Evolutionary conservation across 2,329 filamentous ascomycete species (phyloP).

Genomic region (Paramyrothecium sp.): DNA sequence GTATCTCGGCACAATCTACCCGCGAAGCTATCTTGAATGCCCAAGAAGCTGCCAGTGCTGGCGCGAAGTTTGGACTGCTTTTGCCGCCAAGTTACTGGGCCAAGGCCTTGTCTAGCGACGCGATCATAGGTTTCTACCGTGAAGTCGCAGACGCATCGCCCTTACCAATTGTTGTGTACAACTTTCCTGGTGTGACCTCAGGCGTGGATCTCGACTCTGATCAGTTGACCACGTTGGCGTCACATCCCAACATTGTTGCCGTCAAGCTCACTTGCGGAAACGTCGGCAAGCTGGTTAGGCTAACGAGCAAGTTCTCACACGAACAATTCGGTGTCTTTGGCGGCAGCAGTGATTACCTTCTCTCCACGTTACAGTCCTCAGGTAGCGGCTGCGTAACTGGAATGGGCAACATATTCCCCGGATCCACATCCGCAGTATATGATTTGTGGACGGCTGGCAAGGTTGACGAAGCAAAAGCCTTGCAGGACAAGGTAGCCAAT

Average conservation of each 20-base stretch:
- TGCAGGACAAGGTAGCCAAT: constrained; percentile 42
- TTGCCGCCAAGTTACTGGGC: constrained; percentile 74
- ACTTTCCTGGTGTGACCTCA: constrained; percentile 64
- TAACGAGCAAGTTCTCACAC: constrained; percentile 38
- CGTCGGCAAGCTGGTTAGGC: constrained; percentile 64
- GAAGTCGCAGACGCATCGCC: constrained; percentile 60
- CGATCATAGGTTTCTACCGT: constrained; percentile 64
- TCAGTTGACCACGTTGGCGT: constrained; percentile 53
- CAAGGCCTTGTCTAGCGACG: constrained; percentile 45
- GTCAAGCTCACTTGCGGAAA: constrained; percentile 70
- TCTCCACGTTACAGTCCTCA: constrained; percentile 36
- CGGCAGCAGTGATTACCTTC: constrained; percentile 41
- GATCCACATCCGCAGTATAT: constrained; percentile 36
- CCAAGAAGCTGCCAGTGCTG: constrained; percentile 63
- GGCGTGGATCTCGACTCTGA: constrained; percentile 66
- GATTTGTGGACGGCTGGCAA: constrained; percentile 37
- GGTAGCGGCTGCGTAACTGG: constrained; percentile 43
- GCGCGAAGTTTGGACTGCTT: constrained; percentile 72
- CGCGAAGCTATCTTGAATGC: constrained; percentile 64
- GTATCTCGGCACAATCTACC: constrained; percentile 49
- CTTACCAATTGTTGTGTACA: constrained; percentile 67
- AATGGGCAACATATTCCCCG: constrained; percentile 46
- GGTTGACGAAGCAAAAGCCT: constrained; percentile 31
- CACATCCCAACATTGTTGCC: constrained; percentile 65
- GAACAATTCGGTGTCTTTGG: constrained; percentile 41